Base-by-base conservation (phyloP, 495 filamentous ascomycete species). In the Tricharina praecox region DNA sequence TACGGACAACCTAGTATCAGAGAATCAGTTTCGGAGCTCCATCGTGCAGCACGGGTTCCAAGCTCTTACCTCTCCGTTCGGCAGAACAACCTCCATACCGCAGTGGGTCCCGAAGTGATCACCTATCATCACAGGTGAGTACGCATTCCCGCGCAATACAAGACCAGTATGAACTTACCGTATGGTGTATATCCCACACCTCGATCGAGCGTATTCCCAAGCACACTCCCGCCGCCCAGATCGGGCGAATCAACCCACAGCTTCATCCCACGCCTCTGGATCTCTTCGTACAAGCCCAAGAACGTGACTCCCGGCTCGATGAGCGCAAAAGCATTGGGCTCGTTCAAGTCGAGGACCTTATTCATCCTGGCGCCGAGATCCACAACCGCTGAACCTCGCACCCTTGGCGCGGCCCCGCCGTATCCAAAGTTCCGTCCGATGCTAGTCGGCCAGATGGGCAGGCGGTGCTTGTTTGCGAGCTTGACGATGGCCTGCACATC, bases 241-340 rank as follows among this genome's bases (percentile, higher is more conserved):
- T 74, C 74, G 8, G 74, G 74, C 0, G 63, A 63, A 49, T 72
- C 69, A 44, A 73, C 60, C 70, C 70, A 73, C 42, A 74, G 50
- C 15, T 67, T 63, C 18, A 68, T 53, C 4, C 63, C 59, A 35
- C 63, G 56, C 23, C 61, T 62, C 49, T 69, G 61, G 4, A 75
- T 58, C 41, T 71, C 66, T 26, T 75, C 66, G 58, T 76, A 67
- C 3, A 77, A 63, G 9, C 53, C 59, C 49, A 68, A 69, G 55
- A 68, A 77, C 0, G 72, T 70, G 0, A 79, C 74, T 16, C 73
- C 75, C 0, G 74, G 73, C 48, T 77, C 74, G 4, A 79, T 64
- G 1, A 79, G 55, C 19, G 66, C 69, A 40, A 63, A 71, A 3
- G 68, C 69, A 45, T 68, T 65, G 34, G 76, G 67, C 1, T 53